Base-by-base conservation (phyloP, 805 yeast genomes). In the Ogataea neopini region DNA sequence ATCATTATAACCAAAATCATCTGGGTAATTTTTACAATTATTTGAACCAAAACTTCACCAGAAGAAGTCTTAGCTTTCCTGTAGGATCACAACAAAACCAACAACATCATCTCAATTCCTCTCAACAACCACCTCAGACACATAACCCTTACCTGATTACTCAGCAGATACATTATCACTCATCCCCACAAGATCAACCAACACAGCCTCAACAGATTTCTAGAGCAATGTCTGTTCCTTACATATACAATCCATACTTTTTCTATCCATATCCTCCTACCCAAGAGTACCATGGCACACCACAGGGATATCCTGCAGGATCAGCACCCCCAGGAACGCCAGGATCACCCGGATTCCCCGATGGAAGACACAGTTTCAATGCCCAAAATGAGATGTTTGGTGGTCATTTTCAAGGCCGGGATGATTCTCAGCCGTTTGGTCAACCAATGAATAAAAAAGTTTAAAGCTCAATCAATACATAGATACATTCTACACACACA, bases 1-100 rank as follows among this genome's bases (percentile, higher is more conserved):
- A 64, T 51, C 71, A 67, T 43, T 64, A 67, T 44, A 63, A 58
- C 45, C 72, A 68, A 47, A 68, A 67, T 46, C 68, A 66, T 45
- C 47, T 67, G 18, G 59, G 60, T 30, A 56, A 52, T 10, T 54
- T 63, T 20, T 62, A 63, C 54, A 56, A 53, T 18, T 60, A 56
- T 39, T 40, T 62, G 26, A 52, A 55, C 33, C 57, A 53, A 29
- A 54, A 44, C 33, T 60, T 38, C 40, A 47, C 50, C 20, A 50
- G 50, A 33, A 47, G 58, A 28, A 52, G 51, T n/a, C 30, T 47
- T 15, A 52, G 57, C 32, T 37, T 49, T 4, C 46, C 56, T 15
- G 28, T 51, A 38, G 42, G 19, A 9, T 36, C 22, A 34, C 51
- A 18, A 25, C 45, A 35, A 8, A 47, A 41, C 7, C 52, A 45